Conservation (phyloP, 1,139 yeast genomes). For the Scheffersomyces titani region DNA sequence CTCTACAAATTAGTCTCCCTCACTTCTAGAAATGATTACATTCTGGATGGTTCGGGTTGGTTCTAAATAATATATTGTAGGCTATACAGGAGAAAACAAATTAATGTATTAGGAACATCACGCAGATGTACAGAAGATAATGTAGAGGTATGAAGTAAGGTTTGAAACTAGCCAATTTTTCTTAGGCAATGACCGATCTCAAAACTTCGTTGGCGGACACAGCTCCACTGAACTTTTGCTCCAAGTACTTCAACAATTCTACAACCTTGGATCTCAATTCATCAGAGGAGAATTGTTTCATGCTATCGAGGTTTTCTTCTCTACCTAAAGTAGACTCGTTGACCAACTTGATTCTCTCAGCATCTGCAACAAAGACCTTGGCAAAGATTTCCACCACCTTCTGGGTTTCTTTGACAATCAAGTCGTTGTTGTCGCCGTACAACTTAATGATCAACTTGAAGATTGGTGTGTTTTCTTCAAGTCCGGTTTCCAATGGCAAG, state of each 20-base stretch:
- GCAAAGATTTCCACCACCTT: constrained; percentile 69
- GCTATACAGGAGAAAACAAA: constrained; percentile 1
- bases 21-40: not conserved
- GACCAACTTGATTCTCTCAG: constrained; percentile 67
- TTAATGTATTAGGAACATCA: not conserved
- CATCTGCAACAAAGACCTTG: constrained; percentile 70
- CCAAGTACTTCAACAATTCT: constrained; percentile 72
- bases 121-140: not conserved
- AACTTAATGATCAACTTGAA: constrained; percentile 75
- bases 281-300: constrained; percentile 74
- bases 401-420: constrained; percentile 60
- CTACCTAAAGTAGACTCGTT: constrained; percentile 78
- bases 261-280: constrained; percentile 66
- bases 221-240: constrained; percentile 36
- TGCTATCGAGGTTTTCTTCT: constrained; percentile 75
- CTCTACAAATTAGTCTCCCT: not conserved
- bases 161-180: not conserved
- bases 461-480: constrained; percentile 91
- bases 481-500: constrained; percentile 85
- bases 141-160: not conserved
- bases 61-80: not conserved
- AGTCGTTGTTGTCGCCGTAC: constrained; percentile 62
- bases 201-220: constrained; percentile 32
- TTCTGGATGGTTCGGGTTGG: not conserved
- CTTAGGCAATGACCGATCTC: constrained; percentile 52